Percentiles rank a stretch among this genome's conserved stretches.
These are phyloP conservation scores for Aspergillus piperis DNA, from an alignment of 2,329 filamentous ascomycete species.

Conservation along the genomic window DNA sequence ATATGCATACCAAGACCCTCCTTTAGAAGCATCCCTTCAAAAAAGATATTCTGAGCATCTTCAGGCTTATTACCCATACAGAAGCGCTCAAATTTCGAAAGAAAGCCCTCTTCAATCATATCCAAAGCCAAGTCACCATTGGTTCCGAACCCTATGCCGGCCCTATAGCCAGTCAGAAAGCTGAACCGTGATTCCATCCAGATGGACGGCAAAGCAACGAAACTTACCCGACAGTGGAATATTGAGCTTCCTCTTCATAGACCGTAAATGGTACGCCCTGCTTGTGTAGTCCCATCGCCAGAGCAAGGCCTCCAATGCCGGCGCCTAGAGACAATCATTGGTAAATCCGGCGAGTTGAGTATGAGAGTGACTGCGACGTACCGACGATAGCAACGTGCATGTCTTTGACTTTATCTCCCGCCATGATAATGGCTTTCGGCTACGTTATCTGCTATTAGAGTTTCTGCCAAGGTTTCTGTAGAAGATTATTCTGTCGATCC, in stretches of 20 bases:
- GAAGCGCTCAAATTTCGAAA: no score
- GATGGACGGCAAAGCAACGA: neutral
- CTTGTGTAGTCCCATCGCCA: slow-evolving; percentile 14
- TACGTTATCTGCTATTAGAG: neutral
- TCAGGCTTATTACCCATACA: no score
- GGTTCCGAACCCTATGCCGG: no score
- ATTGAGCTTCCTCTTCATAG: slow-evolving; percentile 17
- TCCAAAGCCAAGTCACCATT: no score
- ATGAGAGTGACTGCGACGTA: no score
- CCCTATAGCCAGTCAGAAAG: no score
- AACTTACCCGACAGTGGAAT: slow-evolving; percentile 18
- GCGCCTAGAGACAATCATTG: neutral
- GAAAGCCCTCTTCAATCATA: no score
- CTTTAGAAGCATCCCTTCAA: no score
- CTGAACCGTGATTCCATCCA: no score
- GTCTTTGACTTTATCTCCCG: neutral
- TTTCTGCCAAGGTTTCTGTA: no score
- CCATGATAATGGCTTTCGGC: neutral
- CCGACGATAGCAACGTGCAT: slow-evolving; percentile 1
- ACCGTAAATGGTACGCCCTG: slow-evolving; percentile 17
- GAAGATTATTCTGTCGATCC: no score
- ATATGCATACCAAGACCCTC: neutral
- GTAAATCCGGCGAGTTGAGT: neutral
- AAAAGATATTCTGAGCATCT: no score
- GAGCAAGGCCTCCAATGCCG: slow-evolving; percentile 11